These are phyloP conservation scores for Coelastrella sp. DNA, from an alignment of 139 green algal species.

Conservation along the genomic window DNA sequence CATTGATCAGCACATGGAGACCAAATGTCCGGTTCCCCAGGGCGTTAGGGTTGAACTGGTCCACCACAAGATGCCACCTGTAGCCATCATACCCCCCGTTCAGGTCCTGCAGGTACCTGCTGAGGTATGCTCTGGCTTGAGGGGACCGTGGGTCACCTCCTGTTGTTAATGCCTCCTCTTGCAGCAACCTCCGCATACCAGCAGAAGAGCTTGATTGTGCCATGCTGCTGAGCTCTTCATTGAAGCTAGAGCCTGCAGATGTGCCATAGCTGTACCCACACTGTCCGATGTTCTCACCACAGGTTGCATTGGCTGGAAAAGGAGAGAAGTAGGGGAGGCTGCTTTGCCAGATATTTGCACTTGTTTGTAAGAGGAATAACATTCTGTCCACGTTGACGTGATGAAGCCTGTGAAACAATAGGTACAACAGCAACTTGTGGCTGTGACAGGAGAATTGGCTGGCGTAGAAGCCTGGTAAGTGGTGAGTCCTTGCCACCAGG, in stretches of 20 bases:
- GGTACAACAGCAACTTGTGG: too few species aligned
- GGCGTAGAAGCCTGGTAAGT: background rate
- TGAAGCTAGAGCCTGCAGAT: background rate
- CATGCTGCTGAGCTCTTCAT: background rate
- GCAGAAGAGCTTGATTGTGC: background rate
- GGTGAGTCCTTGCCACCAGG: too few species aligned
- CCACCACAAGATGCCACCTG: background rate
- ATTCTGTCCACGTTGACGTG: conserved; percentile 20
- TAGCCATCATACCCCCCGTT: background rate
- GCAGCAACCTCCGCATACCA: background rate
- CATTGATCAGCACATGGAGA: conserved; percentile 33
- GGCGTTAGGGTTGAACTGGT: background rate
- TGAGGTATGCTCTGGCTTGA: background rate
- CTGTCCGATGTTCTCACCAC: background rate
- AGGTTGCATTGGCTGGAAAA: background rate
- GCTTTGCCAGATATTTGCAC: background rate
- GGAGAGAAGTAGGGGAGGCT: background rate
- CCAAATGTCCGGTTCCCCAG: background rate
- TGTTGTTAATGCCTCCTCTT: background rate
- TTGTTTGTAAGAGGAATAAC: conserved; percentile 14
- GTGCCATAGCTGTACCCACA: conserved; percentile 27
- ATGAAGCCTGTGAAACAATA: background rate
- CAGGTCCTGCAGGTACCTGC: background rate
- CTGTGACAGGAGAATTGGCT: background rate
- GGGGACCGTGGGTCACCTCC: background rate